Evolutionary conservation across 169 alveolate genomes (phyloP), one percentile per base, ranked within the genome.

Genomic region (Neospora caninum): DNA sequence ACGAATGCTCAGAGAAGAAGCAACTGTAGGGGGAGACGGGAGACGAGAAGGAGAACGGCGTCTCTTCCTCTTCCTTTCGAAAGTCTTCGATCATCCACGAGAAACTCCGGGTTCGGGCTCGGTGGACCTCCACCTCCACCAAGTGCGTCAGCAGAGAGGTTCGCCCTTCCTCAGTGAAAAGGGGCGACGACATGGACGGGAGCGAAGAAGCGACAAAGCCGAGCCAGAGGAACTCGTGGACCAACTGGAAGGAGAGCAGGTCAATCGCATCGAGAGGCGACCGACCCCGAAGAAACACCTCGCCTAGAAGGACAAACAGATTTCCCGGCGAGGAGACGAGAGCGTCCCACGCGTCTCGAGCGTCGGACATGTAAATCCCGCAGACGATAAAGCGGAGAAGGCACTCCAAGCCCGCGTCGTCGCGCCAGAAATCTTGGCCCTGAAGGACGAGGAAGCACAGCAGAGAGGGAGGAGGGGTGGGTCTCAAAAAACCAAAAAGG

Each of bases 181-280:
- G 78, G 0, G 78, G 78, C 29, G 78, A 64, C 29, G 78, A 64
- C 29, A 64, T 20, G 31, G 78, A 27, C 7, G 31, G 78, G 86
- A 25, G 67, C 29, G 43, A 70, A 89, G 29, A 43, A 88, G 87
- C 86, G 18, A 53, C 92, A 39, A 92, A 92, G 49, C 91, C 95
- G 45, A 84, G 53, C 53, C 88, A 58, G n/a, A 92, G 88, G 0
- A 92, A n/a, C 31, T 92, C 92, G 88, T 92, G 92, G 34, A 54
- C 91, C 54, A 92, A 92, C 88, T 92, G 95, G 41, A 82, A 78
- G 25, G 95, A 92, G 88, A 92, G 83, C 69, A 49, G 92, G 36
- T 82, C 38, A 10, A 92, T 84, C 16, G 78, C 95, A n/a, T 83
- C 92, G 18, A 39, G 86, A 41, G 94, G 89, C n/a, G 93, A 73